Percentiles rank a stretch among this genome's conserved stretches.
phyloP scores from a whole-genome alignment of 78 protist genomes.

The Pelomyxa schiedti region DNA sequence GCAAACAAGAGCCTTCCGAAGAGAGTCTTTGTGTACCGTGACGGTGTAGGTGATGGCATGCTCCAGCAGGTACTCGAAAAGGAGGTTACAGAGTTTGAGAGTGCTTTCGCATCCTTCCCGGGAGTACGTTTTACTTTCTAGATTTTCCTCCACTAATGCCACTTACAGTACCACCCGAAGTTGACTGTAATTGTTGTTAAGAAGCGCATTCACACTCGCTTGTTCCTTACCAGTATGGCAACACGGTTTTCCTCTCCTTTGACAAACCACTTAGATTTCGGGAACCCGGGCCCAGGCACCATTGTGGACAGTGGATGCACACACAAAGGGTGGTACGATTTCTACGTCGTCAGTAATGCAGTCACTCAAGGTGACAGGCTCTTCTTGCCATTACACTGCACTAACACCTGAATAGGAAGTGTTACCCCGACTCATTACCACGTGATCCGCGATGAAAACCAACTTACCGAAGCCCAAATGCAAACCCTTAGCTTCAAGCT shows the following conservation, averaged over 20 bases:
- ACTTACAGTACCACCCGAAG: neutral
- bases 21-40: constrained; percentile 37
- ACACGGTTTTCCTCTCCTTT: no score
- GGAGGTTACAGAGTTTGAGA: constrained; percentile 3
- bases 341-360: constrained; percentile 21
- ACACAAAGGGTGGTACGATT: constrained; percentile 18
- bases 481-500: constrained; percentile 14
- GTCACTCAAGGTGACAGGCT: constrained; percentile 13
- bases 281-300: constrained; percentile 42
- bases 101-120: no score
- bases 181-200: constrained; percentile 15
- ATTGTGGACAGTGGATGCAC: neutral
- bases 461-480: neutral
- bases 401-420: no score
- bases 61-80: neutral
- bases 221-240: neutral
- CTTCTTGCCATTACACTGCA: no score
- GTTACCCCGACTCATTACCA: constrained; percentile 44
- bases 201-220: constrained; percentile 36
- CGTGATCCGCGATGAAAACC: constrained; percentile 5
- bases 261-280: no score
- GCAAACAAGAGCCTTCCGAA: constrained; percentile 12
- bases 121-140: no score
- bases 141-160: neutral
- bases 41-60: constrained; percentile 64